Evolutionary conservation across 768 basidiomycete genomes (phyloP).

Genomic region (Tephrocybe sp.): DNA sequence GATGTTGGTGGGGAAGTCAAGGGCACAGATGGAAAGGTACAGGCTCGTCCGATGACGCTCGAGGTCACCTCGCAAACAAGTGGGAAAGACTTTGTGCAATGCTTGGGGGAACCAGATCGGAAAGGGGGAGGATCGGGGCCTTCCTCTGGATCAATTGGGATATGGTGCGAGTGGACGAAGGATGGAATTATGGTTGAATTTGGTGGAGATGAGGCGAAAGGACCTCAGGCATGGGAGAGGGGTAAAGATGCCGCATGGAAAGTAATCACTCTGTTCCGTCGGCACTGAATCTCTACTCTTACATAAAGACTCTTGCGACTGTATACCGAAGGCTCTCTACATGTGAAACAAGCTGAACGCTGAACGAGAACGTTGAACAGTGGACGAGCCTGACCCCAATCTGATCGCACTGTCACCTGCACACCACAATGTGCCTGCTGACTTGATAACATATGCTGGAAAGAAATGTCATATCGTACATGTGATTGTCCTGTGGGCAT

Average conservation of each 20-base stretch:
- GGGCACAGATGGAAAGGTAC: conserved; percentile 35
- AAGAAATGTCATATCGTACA: neutral
- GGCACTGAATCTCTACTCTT: conserved; percentile 1
- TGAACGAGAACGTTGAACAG: too few relatives aligned
- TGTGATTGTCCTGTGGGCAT: conserved; percentile 8
- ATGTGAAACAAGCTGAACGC: too few relatives aligned
- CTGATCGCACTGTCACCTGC: too few relatives aligned
- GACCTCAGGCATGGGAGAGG: conserved; percentile 84
- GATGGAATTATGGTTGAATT: conserved; percentile 86
- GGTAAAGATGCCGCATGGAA: conserved; percentile 82
- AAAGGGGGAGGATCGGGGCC: conserved; percentile 91
- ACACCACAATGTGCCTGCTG: too few relatives aligned
- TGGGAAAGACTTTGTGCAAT: conserved; percentile 74
- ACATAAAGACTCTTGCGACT: too few relatives aligned
- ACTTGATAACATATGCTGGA: neutral
- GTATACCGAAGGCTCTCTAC: too few relatives aligned
- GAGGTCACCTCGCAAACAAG: conserved; percentile 48
- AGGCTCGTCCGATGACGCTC: conserved; percentile 37
- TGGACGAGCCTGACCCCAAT: too few relatives aligned
- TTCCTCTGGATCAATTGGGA: conserved; percentile 79
- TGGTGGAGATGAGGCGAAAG: conserved; percentile 72
- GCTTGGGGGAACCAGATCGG: conserved; percentile 81
- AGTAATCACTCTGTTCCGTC: conserved; percentile 61
- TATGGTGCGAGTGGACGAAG: conserved; percentile 91
- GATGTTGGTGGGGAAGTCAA: conserved; percentile 30